Percentiles rank a stretch among this genome's conserved stretches.
Evolutionary conservation across 169 alveolate genomes (phyloP).

Genomic region (Cryptosporidium tyzzeri): DNA sequence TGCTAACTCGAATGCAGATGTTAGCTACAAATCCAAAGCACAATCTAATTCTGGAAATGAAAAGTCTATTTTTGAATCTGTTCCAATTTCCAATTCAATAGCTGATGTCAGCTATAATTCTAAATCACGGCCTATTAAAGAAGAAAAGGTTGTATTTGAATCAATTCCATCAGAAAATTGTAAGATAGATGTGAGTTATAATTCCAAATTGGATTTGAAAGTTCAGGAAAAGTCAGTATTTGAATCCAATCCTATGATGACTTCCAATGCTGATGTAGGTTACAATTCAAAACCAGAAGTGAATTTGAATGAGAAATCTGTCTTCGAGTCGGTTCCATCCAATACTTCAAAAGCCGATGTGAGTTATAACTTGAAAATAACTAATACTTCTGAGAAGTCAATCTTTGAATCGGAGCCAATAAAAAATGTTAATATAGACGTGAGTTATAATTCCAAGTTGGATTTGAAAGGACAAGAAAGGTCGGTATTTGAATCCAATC

Average conservation of each 20-base stretch:
- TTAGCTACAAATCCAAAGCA: constrained; percentile 2
- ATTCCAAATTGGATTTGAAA: neutral
- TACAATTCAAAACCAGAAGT: neutral
- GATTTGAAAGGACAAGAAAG: neutral
- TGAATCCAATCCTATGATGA: constrained; percentile 1
- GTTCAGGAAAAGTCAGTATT: constrained; percentile 2
- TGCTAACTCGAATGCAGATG: constrained; percentile 1
- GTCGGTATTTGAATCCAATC: constrained; percentile 17
- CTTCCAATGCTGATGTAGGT: constrained; percentile 12
- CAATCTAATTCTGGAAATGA: neutral
- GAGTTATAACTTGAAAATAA: neutral
- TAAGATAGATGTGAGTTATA: constrained; percentile 33
- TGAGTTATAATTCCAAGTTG: constrained; percentile 26
- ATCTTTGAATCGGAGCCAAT: too few relatives aligned
- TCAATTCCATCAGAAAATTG: constrained; percentile 11
- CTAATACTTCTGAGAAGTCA: neutral
- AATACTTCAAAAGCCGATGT: neutral
- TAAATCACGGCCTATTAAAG: neutral
- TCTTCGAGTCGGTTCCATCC: constrained; percentile 4
- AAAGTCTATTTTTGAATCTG: constrained; percentile 36
- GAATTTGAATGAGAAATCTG: neutral
- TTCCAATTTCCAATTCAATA: neutral
- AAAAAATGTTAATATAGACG: constrained; percentile 1
- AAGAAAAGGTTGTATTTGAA: constrained; percentile 32
- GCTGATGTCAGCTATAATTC: constrained; percentile 48